Evolutionary conservation across 1,284 basidiomycete species (phyloP).

Genomic region (Fomitiporia mediterranea): DNA sequence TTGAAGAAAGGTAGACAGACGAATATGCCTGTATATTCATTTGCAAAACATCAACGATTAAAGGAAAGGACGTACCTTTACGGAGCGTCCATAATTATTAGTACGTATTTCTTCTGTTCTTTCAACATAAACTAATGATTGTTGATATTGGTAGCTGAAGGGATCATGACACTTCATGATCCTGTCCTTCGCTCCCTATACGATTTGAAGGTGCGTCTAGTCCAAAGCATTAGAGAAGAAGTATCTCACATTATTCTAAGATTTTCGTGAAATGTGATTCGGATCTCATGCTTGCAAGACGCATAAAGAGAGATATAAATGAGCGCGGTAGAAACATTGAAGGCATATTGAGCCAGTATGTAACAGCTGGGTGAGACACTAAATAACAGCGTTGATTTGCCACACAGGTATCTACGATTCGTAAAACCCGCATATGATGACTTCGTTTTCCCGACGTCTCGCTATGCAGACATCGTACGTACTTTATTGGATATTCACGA

Average conservation of each 20-base stretch:
- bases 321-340: slow-evolving; percentile 85
- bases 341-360: slow-evolving; percentile 86
- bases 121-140: neutral
- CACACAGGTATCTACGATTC: slow-evolving; percentile 74
- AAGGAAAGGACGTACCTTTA: slow-evolving; percentile 90
- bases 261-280: slow-evolving; percentile 88
- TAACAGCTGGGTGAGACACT: slow-evolving; percentile 9
- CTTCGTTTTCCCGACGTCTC: slow-evolving; percentile 87
- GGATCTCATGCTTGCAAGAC: slow-evolving; percentile 94
- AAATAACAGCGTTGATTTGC: neutral
- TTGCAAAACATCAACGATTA: slow-evolving; percentile 84
- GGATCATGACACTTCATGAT: slow-evolving; percentile 89
- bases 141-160: slow-evolving; percentile 59
- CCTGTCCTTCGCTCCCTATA: slow-evolving; percentile 75
- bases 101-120: slow-evolving; percentile 35
- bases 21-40: slow-evolving; percentile 93
- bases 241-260: slow-evolving; percentile 33
- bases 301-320: slow-evolving; percentile 82
- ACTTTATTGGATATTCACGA: neutral
- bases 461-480: slow-evolving; percentile 83
- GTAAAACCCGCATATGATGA: slow-evolving; percentile 94
- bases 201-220: slow-evolving; percentile 75
- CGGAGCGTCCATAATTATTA: slow-evolving; percentile 92
- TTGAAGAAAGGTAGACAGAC: slow-evolving; percentile 79
- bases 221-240: neutral